Evolutionary conservation across 352 stramenopile genomes (phyloP).

Genomic region (Phytophthora hybrid): DNA sequence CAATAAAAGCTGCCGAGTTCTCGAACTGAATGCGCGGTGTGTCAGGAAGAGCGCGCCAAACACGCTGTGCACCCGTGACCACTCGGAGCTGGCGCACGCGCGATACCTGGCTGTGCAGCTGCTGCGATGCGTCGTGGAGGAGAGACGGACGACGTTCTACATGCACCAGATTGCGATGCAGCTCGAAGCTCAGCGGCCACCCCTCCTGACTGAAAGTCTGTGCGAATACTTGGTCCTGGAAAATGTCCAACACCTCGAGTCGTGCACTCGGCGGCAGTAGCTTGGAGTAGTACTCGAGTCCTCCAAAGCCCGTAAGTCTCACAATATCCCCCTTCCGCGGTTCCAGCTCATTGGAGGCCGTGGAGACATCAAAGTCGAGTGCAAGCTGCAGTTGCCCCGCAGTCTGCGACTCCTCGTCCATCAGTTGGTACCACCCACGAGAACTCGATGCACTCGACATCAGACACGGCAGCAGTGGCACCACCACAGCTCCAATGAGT

Average conservation of each 20-base stretch:
- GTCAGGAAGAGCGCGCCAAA: constrained; percentile 60
- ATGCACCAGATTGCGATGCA: constrained; percentile 74
- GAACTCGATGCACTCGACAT: constrained; percentile 62
- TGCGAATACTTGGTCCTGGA: constrained; percentile 71
- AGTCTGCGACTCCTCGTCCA: constrained; percentile 55
- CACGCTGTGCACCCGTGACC: constrained; percentile 43
- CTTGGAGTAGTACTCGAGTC: constrained; percentile 77
- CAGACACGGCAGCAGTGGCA: constrained; percentile 69
- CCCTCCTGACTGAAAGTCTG: constrained; percentile 68
- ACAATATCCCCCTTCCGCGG: constrained; percentile 68
- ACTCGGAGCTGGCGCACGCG: constrained; percentile 57
- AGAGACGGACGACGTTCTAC: constrained; percentile 70
- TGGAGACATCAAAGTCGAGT: constrained; percentile 62
- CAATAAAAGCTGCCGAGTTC: constrained; percentile 53
- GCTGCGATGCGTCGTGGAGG: constrained; percentile 56
- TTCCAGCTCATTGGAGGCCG: constrained; percentile 45
- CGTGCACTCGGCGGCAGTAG: constrained; percentile 52
- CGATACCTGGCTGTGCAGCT: constrained; percentile 63
- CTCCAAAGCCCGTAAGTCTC: constrained; percentile 65
- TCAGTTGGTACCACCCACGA: constrained; percentile 67
- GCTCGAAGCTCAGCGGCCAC: constrained; percentile 69
- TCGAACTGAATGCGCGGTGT: constrained; percentile 50
- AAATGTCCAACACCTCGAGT: constrained; percentile 68
- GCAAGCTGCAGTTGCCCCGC: constrained; percentile 71
- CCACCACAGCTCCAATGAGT: constrained; percentile 63